Evolutionary conservation across 139 green algal genomes (phyloP).

Genomic region (Chlamydomonas sphaeroides): DNA sequence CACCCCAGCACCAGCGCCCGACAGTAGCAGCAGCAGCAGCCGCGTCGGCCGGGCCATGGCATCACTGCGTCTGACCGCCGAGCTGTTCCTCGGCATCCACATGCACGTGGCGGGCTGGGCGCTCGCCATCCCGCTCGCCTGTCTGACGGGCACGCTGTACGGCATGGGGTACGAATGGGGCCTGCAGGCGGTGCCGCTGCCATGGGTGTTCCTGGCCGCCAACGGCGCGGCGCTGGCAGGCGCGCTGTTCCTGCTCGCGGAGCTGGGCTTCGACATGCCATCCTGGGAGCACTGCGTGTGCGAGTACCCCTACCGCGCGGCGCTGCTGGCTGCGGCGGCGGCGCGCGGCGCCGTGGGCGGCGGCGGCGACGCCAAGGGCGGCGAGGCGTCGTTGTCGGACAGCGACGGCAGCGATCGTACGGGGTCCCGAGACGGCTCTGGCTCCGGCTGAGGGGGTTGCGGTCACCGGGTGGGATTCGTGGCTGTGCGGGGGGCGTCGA

Average conservation of each 20-base stretch:
- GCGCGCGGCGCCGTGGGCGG: no score
- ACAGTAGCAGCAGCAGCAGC: no score
- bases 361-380: no score
- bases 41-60: no score
- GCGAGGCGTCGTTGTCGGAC: no score
- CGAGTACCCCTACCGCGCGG: neutral
- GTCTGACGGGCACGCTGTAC: neutral
- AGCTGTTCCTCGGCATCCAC: conserved; percentile 6
- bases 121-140: neutral
- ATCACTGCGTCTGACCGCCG: neutral
- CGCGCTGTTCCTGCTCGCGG: conserved; percentile 4
- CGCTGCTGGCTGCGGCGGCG: neutral
- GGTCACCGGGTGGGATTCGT: no score
- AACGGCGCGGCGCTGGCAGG: conserved; percentile 14
- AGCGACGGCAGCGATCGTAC: no score
- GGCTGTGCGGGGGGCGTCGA: no score
- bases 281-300: conserved; percentile 24
- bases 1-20: no score
- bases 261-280: neutral
- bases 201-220: conserved; percentile 17
- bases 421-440: no score
- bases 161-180: conserved; percentile 20
- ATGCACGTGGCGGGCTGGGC: conserved; percentile 14
- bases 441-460: no score
- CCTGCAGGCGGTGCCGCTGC: neutral